A percentile compares a stretch with the other conserved stretches of the same genome.
Evolutionary conservation across 495 filamentous ascomycete genomes (phyloP).

Genomic region (Talaromyces liani): DNA sequence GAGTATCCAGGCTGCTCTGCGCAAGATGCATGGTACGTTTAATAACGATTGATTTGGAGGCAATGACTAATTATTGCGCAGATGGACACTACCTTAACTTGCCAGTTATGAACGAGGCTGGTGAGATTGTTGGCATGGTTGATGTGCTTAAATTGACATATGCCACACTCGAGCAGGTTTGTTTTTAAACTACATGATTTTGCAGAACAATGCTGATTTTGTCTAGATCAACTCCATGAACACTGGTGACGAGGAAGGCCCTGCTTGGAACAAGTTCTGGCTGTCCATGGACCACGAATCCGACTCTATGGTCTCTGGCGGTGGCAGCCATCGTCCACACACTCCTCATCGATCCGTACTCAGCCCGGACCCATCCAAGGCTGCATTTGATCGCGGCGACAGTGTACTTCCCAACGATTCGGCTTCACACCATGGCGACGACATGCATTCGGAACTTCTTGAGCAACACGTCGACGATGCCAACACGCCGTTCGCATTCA

Average conservation of each 20-base stretch:
- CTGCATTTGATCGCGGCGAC: slow-evolving; percentile 57
- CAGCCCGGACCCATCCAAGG: slow-evolving; percentile 66
- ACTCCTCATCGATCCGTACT: slow-evolving; percentile 60
- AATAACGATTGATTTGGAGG: not conserved
- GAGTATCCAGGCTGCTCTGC: slow-evolving; percentile 94
- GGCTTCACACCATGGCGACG: slow-evolving; percentile 81
- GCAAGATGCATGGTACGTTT: slow-evolving; percentile 93
- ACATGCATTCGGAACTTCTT: slow-evolving; percentile 60
- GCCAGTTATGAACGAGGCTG: slow-evolving; percentile 94
- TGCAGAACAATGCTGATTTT: slow-evolving; percentile 6
- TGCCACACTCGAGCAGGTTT: slow-evolving; percentile 91
- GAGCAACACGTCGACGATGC: slow-evolving; percentile 45
- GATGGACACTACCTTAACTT: slow-evolving; percentile 98
- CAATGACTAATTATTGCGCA: slow-evolving; percentile 27
- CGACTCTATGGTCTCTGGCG: slow-evolving; percentile 92
- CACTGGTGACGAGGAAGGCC: slow-evolving; percentile 81
- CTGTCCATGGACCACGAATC: slow-evolving; percentile 93
- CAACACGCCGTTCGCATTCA: slow-evolving; percentile 87
- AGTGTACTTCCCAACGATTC: slow-evolving; percentile 90
- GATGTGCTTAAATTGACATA: slow-evolving; percentile 98
- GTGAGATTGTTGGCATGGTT: slow-evolving; percentile 98
- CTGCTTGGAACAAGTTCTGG: slow-evolving; percentile 99
- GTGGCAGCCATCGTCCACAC: slow-evolving; percentile 57
- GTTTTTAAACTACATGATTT: slow-evolving; percentile 6
- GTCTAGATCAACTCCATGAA: slow-evolving; percentile 66